Percentiles rank a stretch among this genome's conserved stretches.
Evolutionary conservation across 345 rosid genomes (phyloP).

Genomic region (Lepidium africanum): DNA sequence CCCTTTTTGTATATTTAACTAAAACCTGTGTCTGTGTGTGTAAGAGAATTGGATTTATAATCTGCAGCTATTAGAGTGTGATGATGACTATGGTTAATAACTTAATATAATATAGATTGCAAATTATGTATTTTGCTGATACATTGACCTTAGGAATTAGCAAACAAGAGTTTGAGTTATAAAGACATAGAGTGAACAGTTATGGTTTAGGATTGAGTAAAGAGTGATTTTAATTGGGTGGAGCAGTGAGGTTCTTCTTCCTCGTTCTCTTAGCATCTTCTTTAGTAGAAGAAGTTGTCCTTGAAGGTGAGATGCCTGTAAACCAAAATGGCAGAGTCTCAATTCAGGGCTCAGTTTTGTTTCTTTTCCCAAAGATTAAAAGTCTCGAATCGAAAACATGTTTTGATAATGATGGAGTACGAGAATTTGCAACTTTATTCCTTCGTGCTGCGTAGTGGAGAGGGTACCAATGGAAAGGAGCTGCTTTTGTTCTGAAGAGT

Average conservation of each 20-base stretch:
- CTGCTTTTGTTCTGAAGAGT: slow-evolving; percentile 36
- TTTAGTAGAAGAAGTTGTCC: slow-evolving; percentile 55
- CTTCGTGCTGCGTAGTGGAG: slow-evolving; percentile 69
- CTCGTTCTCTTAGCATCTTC: slow-evolving; percentile 64
- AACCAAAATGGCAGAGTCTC: neutral
- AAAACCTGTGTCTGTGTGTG: neutral
- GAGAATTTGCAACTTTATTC: slow-evolving; percentile 32
- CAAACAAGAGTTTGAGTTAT: neutral
- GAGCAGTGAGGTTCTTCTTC: slow-evolving; percentile 48
- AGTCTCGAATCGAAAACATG: neutral
- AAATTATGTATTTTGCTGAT: neutral
- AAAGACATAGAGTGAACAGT: too few relatives aligned
- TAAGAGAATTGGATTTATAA: neutral
- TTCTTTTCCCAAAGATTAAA: neutral
- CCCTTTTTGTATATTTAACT: neutral
- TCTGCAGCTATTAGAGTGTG: neutral
- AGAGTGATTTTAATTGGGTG: neutral
- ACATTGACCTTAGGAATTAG: neutral
- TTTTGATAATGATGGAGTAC: neutral
- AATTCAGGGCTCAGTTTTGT: neutral
- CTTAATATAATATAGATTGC: neutral
- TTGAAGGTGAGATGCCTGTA: slow-evolving; percentile 60
- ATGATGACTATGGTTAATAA: neutral
- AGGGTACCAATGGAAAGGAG: slow-evolving; percentile 49
- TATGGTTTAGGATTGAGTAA: neutral